These are phyloP conservation scores for Silybum marianum DNA, from an alignment of 129 eudicot species.

Conservation along the genomic window DNA sequence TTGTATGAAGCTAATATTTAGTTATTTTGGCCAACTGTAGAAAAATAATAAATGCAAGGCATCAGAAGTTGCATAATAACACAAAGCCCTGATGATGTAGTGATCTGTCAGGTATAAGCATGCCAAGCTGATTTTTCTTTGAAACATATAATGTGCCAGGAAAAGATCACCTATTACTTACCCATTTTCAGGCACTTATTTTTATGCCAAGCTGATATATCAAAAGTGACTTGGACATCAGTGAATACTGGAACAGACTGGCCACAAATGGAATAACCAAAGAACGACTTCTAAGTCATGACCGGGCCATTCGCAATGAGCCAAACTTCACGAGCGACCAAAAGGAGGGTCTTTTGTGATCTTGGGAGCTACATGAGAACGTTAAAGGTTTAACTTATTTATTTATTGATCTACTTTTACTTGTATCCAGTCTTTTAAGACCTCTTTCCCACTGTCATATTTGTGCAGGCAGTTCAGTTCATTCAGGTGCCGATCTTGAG, in stretches of 20 bases:
- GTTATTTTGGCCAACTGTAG: constrained; percentile 38
- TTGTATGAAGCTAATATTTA: not conserved
- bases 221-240: constrained; percentile 77
- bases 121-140: not conserved
- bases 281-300: constrained; percentile 97
- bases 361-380: too few species aligned
- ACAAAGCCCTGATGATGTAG: constrained; percentile 98
- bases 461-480: constrained; percentile 90
- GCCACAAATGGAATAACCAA: constrained; percentile 92
- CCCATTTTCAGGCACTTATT: constrained; percentile 72
- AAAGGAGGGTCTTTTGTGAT: constrained; percentile 95
- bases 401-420: too few species aligned
- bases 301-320: too few species aligned
- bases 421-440: not conserved
- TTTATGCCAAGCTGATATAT: too few species aligned
- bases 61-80: constrained; percentile 96
- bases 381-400: too few species aligned
- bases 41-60: constrained; percentile 89
- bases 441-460: constrained; percentile 4
- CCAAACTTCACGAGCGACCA: constrained; percentile 81
- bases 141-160: not conserved
- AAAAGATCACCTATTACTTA: not conserved
- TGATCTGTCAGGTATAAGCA: constrained; percentile 84
- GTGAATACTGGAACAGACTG: constrained; percentile 89
- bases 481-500: constrained; percentile 99